Evolutionary conservation across 1,284 basidiomycete genomes (phyloP), one percentile per base, ranked within the genome.

Genomic region (Bjerkandera adusta): DNA sequence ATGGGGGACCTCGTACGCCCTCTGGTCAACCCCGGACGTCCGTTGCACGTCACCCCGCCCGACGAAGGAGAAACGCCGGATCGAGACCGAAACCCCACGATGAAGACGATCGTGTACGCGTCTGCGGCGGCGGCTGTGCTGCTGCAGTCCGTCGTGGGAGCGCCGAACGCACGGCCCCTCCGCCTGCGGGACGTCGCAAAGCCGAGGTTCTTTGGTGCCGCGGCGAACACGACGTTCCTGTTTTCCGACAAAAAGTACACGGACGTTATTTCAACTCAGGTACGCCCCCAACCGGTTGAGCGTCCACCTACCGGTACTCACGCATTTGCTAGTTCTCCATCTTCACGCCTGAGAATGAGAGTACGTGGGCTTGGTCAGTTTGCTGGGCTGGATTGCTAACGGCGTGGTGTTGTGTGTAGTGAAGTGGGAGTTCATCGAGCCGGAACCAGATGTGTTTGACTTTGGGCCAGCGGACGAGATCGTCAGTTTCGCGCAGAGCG

Each of bases 261-360:
- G n/a, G 24, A 43, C 4, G 40, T 51, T 4, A 47, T 47, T 21
- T 35, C 40, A 8, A 51, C 39, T 5, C 49, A 51, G 41, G 49
- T 51, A 21, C 25, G 37, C 15, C 20, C 21, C 13, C 37, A 21
- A 26, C 42, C 24, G 18, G 18, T 13, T 30, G 18, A 35, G 13
- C 32, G 5, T 16, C 18, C 18, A 35, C 34, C 16, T 35, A 20
- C 34, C 6, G 11, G 15, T n/a, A 22, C 18, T 36, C 7, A 16
- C 29, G 18, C 29, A 5, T 18, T 21, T 15, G 4, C n/a, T 27
- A 51, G 49, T 51, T 47, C 36, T 47, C 44, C 20, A 46, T 46
- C 22, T 51, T 51, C 30, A 51, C 49, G 6, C 49, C 49, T 7
- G 49, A 51, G 38, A 51, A 51, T 21, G 49, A 51, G 42, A 51